phyloP scores from a whole-genome alignment of 805 yeast species.

The Yamadazyma olivae region DNA sequence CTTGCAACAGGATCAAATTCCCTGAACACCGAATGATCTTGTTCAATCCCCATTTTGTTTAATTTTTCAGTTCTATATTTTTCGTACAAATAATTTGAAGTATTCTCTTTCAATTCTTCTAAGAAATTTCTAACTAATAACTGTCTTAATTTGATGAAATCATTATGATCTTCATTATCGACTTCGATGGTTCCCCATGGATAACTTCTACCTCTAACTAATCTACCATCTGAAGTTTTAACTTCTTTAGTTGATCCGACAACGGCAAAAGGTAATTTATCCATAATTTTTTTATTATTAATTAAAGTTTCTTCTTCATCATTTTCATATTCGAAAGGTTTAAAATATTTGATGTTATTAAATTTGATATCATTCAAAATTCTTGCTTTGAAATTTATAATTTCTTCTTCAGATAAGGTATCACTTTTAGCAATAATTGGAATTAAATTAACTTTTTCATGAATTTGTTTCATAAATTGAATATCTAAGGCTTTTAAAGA shows the following conservation, averaged over 20 bases:
- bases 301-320: slow-evolving; percentile 82
- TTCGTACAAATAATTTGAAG: slow-evolving; percentile 76
- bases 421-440: slow-evolving; percentile 96
- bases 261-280: slow-evolving; percentile 86
- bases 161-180: slow-evolving; percentile 91
- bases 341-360: slow-evolving; percentile 70
- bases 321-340: slow-evolving; percentile 72
- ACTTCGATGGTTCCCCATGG: slow-evolving; percentile 98
- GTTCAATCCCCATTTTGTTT: slow-evolving; percentile 78
- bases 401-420: slow-evolving; percentile 85
- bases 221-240: slow-evolving; percentile 67
- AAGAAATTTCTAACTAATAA: slow-evolving; percentile 83
- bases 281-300: slow-evolving; percentile 63
- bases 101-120: slow-evolving; percentile 90
- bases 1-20: slow-evolving; percentile 91
- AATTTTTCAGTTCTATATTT: slow-evolving; percentile 85
- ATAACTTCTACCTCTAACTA: slow-evolving; percentile 86
- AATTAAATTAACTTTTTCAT: slow-evolving; percentile 87
- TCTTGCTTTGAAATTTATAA: slow-evolving; percentile 68
- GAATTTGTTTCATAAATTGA: slow-evolving; percentile 81
- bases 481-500: slow-evolving; percentile 85
- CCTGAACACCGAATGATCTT: slow-evolving; percentile 88
- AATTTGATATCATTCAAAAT: slow-evolving; percentile 72
- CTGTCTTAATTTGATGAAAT: slow-evolving; percentile 85
- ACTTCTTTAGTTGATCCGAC: slow-evolving; percentile 83